A percentile compares a stretch with the other conserved stretches of the same genome.
Conservation (phyloP, 2,329 filamentous ascomycete species). For the Akanthomyces muscarius region DNA sequence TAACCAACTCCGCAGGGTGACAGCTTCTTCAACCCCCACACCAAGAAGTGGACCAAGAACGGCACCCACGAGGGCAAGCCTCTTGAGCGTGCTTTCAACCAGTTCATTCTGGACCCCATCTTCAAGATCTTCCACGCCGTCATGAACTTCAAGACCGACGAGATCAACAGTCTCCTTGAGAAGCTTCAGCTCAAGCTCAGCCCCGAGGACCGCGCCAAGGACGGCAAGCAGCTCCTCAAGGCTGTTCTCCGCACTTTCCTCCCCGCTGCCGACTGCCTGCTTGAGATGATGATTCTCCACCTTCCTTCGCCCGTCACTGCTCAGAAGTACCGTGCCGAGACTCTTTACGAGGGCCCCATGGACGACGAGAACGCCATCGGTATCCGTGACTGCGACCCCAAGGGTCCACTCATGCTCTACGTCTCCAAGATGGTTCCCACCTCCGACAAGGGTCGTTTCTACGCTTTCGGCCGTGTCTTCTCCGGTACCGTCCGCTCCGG, state of each 20-base stretch:
- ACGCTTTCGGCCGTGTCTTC: slow-evolving; percentile 99
- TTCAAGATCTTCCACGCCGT: slow-evolving; percentile 97
- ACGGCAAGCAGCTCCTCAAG: slow-evolving; percentile 98
- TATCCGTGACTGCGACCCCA: slow-evolving; percentile 98
- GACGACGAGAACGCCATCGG: slow-evolving; percentile 91
- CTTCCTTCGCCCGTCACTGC: slow-evolving; percentile 93
- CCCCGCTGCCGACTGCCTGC: slow-evolving; percentile 91
- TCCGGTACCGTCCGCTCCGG: slow-evolving; percentile 95
- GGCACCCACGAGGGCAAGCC: slow-evolving; percentile 77
- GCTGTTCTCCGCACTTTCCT: slow-evolving; percentile 98
- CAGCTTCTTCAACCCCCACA: slow-evolving; percentile 99
- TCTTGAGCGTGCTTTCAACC: slow-evolving; percentile 98
- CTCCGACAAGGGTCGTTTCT: slow-evolving; percentile 99
- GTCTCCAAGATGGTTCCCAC: slow-evolving; percentile 99
- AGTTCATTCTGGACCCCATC: slow-evolving; percentile 99
- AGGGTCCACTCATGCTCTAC: slow-evolving; percentile 99
- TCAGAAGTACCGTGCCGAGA: slow-evolving; percentile 97
- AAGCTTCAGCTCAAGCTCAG: slow-evolving; percentile 95
- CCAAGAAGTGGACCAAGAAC: slow-evolving; percentile 99
- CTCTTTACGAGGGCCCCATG: slow-evolving; percentile 93
- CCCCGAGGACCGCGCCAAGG: slow-evolving; percentile 81
- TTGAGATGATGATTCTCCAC: slow-evolving; percentile 99
- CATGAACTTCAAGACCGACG: slow-evolving; percentile 99
- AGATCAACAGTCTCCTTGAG: slow-evolving; percentile 74
- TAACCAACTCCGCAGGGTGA: slow-evolving; percentile 57